phyloP scores from a whole-genome alignment of 805 yeast genomes.

The Komagataella kurtzmanii region DNA sequence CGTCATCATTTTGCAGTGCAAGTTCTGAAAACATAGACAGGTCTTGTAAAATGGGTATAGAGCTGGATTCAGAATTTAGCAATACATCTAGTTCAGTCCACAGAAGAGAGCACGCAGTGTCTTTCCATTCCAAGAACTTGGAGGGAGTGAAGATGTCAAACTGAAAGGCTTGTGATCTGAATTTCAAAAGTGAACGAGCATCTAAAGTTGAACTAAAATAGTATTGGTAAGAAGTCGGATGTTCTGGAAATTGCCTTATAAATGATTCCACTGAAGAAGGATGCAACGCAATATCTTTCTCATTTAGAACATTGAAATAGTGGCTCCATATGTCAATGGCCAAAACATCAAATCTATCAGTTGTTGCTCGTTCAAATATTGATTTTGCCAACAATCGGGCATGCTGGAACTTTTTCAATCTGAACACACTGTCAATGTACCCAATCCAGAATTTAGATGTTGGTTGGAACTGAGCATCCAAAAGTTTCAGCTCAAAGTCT shows the following conservation, averaged over 20 bases:
- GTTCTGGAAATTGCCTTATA: neutral
- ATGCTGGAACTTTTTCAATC: slow-evolving; percentile 3
- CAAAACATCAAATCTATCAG: neutral
- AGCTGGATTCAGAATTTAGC: neutral
- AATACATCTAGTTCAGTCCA: neutral
- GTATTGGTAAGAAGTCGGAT: slow-evolving; percentile 1
- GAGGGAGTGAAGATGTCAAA: neutral
- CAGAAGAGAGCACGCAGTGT: neutral
- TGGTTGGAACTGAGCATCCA: neutral
- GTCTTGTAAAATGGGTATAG: slow-evolving; percentile 7
- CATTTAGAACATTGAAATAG: slow-evolving; percentile 9
- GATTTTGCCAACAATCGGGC: slow-evolving; percentile 6
- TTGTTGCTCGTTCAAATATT: slow-evolving; percentile 20
- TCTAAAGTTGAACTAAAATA: neutral
- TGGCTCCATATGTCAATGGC: slow-evolving; percentile 18
- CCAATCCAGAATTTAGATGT: slow-evolving; percentile 9
- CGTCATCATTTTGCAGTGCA: slow-evolving; percentile 19
- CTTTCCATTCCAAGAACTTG: neutral
- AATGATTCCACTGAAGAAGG: slow-evolving; percentile 1
- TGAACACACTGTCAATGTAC: slow-evolving; percentile 5
- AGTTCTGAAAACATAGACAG: slow-evolving; percentile 10
- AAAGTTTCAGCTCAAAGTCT: slow-evolving; percentile 16
- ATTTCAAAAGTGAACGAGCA: neutral
- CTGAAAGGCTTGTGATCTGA: neutral
- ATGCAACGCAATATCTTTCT: slow-evolving; percentile 2